Percentiles rank a stretch among this genome's conserved stretches.
These are phyloP conservation scores for Podaxis rugospora DNA, from an alignment of 768 basidiomycete genomes.

Conservation along the genomic window DNA sequence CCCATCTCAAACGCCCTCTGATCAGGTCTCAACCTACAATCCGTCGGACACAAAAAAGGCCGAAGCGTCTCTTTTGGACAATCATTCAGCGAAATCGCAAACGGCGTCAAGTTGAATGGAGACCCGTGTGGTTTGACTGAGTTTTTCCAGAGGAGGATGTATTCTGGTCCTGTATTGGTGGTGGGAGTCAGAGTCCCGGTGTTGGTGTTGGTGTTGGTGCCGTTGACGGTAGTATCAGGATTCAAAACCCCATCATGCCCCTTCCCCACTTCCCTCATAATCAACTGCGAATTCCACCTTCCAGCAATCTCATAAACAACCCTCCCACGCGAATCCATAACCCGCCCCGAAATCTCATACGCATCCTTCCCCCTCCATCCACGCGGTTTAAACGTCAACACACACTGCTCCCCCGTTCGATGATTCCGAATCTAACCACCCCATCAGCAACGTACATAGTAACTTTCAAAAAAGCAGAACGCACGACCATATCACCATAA, in stretches of 20 bases:
- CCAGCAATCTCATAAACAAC: constrained; percentile 88
- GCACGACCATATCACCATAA: constrained; percentile 90
- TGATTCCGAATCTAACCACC: constrained; percentile 73
- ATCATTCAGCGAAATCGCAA: constrained; percentile 89
- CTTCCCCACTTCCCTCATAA: constrained; percentile 67
- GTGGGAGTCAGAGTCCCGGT: not conserved
- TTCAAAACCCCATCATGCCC: constrained; percentile 51
- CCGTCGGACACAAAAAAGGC: constrained; percentile 80
- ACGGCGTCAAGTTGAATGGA: constrained; percentile 95
- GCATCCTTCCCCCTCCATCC: constrained; percentile 93
- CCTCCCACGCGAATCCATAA: constrained; percentile 59
- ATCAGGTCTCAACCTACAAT: constrained; percentile 89
- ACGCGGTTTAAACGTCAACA: constrained; percentile 92
- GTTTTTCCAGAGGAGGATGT: constrained; percentile 90
- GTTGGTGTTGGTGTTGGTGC: constrained; percentile 31
- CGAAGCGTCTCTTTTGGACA: constrained; percentile 67
- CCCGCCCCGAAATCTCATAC: constrained; percentile 87
- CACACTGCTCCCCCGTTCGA: constrained; percentile 81
- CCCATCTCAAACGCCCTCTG: constrained; percentile 94
- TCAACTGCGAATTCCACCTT: constrained; percentile 92
- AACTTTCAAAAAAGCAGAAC: constrained; percentile 24
- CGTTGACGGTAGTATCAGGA: constrained; percentile 59
- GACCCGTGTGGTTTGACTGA: constrained; percentile 71
- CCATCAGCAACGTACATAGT: not conserved
- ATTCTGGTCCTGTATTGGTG: constrained; percentile 41